Base-by-base conservation (phyloP, 306 rosid species). In the Cyamopsis tetragonoloba region DNA sequence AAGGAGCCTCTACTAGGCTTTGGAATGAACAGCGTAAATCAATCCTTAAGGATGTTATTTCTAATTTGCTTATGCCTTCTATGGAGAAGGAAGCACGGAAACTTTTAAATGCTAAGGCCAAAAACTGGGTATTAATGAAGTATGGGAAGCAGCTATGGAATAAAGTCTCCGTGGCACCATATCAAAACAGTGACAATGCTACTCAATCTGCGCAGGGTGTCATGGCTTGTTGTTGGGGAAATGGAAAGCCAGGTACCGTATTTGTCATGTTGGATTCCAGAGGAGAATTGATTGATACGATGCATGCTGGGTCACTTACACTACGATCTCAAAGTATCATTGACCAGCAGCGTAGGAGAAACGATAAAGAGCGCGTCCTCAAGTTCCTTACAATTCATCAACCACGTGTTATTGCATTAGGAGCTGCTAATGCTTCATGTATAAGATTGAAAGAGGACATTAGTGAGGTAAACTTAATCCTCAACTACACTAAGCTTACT, bases 211-310 rank as follows among this genome's bases (percentile, higher is more conserved):
- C 50, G 57, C 44, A 63, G 9, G 77, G 76, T 43, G 75, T 81
- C 38, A 67, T 77, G 75, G 85, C 85, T 32, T 77, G 80, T 64
- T 81, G 85, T 69, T 73, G 80, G 82, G 80, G 72, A 68, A 70
- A 53, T 56, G 85, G 82, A 50, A 81, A 81, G 71, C 85, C 82
- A 3, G 80, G 71, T 14, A 81, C 82, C 12, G 23, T 82, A 49
- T 77, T 77, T 77, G 85, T 81, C 37, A 77, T 81, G 80, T 66
- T 81, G 75, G 77, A 77, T 18, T 77, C 78, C 7, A 66, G 54
- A 41, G 85, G 85, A 4, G 58, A 73, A 66, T 42, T 81, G 57
- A 63, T 81, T 73, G 85, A 77, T 63, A 63, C 68, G 71, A 62
- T 81, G 64, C 82, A 81, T 50, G 85, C 85, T 27, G 62, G 71